phyloP scores from a whole-genome alignment of 495 filamentous ascomycete genomes.

The Rusavskia elegans region DNA sequence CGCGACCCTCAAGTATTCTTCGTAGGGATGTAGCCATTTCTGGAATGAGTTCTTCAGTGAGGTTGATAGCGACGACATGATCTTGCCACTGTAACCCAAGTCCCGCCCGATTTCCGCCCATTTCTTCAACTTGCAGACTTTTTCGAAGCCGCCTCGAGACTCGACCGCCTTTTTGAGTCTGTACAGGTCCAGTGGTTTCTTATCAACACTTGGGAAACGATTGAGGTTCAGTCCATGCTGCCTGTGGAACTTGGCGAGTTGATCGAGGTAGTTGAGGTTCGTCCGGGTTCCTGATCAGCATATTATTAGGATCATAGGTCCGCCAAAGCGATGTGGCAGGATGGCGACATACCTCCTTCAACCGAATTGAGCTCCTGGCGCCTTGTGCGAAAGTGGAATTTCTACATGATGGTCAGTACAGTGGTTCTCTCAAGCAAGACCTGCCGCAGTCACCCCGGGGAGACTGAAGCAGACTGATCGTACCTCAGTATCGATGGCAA shows the following conservation, averaged over 20 bases:
- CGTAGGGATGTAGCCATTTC: constrained; percentile 89
- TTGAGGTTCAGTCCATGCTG: constrained; percentile 90
- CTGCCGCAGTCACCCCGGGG: neutral
- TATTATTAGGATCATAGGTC: neutral
- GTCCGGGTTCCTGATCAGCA: constrained; percentile 63
- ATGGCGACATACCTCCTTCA: constrained; percentile 72
- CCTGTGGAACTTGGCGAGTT: constrained; percentile 90
- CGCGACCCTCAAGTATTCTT: constrained; percentile 81
- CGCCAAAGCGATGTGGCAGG: neutral
- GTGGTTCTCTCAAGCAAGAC: neutral
- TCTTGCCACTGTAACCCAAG: constrained; percentile 96
- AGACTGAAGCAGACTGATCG: constrained; percentile 15
- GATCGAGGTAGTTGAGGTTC: constrained; percentile 91
- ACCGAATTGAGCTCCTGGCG: constrained; percentile 97
- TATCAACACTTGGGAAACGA: constrained; percentile 90
- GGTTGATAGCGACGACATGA: constrained; percentile 98
- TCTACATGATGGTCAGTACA: constrained; percentile 33
- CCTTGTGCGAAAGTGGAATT: constrained; percentile 91
- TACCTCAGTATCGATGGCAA: constrained; percentile 96
- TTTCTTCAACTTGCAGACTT: constrained; percentile 93
- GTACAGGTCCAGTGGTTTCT: constrained; percentile 90
- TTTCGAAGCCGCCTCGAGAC: constrained; percentile 79
- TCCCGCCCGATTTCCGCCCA: constrained; percentile 98
- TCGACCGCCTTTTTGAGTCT: constrained; percentile 95
- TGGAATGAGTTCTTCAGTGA: constrained; percentile 98